Evolutionary conservation across 192 early-diverging fungal genomes (phyloP), one percentile per base, ranked within the genome.

Genomic region (Geranomyces michiganensis): DNA sequence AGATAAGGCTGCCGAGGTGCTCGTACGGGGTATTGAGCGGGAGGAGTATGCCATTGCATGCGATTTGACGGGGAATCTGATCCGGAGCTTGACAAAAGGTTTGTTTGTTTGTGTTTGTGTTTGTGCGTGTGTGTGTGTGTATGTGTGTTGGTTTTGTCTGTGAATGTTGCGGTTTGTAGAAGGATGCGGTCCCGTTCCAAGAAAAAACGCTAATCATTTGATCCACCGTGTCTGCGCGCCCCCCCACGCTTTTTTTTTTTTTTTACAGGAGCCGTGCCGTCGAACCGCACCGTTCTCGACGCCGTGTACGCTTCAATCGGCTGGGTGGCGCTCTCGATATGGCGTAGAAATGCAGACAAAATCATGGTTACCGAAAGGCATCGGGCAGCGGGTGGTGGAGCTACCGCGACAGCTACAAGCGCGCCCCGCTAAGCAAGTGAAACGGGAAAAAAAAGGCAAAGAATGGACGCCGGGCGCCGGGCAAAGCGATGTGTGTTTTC

Each of bases 51-150:
- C 59, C n/a, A 75, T 78, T 55, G 63, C 62, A n/a, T 79, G 74
- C 49, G 82, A 84, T 56, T 30, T 81, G 13, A 46, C 76, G 15
- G 79, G 82, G n/a, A 78, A 84, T 26, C 59, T 84, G 0, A 51
- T 70, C 1, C 60, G 79, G 56, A 72, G 60, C 29, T 19, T 55
- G 44, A 64, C 43, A 17, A 72, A 72, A 32, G 70, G 70, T 72
- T 33, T 17, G 56, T 71, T 14, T 14, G 56, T 12, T 32, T 33
- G 26, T n/a, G 51, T 14, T 55, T 55, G 26, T 10, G 26, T 19
- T 29, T 31, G 55, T 19, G 24, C 26, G 36, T 7, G 21, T 36
- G 48, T 12, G 3, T 3, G 36, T 32, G 17, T 27, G 65, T 30
- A 24, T 26, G 29, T 22, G n/a, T 21, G 1, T 14, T 36, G 46